phyloP scores from a whole-genome alignment of 768 basidiomycete species.

The Xerocomus brunneocitrinus region DNA sequence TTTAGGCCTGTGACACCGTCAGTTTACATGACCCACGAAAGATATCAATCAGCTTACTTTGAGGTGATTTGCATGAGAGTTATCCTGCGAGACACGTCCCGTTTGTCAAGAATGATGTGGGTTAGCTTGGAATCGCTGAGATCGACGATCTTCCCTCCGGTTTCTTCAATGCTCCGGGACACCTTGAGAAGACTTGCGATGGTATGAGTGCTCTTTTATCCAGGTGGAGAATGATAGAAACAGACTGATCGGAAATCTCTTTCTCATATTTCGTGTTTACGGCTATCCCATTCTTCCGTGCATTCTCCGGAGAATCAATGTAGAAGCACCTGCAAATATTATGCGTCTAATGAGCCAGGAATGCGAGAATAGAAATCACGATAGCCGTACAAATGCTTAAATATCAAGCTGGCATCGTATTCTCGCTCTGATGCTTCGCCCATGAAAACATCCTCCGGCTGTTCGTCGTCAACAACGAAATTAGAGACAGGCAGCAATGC shows the following conservation, averaged over 20 bases:
- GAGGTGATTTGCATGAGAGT: conserved; percentile 69
- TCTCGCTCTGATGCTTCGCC: conserved; percentile 71
- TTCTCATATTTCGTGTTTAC: conserved; percentile 51
- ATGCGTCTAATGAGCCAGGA: neutral
- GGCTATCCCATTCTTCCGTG: conserved; percentile 56
- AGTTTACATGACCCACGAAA: conserved; percentile 3
- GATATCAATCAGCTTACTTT: conserved; percentile 43
- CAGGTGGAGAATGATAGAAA: neutral
- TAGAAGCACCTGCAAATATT: conserved; percentile 69
- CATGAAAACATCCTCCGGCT: conserved; percentile 49
- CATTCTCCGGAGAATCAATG: conserved; percentile 77
- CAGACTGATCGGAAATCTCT: conserved; percentile 52
- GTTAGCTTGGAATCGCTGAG: conserved; percentile 78
- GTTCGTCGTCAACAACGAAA: neutral
- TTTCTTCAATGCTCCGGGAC: conserved; percentile 47
- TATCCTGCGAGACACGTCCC: conserved; percentile 68
- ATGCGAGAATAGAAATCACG: neutral
- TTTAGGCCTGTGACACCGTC: conserved; percentile 56
- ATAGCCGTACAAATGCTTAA: conserved; percentile 69
- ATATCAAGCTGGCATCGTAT: conserved; percentile 77
- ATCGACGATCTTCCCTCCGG: conserved; percentile 70
- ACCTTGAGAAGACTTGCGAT: conserved; percentile 51
- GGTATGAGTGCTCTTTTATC: neutral
- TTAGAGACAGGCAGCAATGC: neutral
- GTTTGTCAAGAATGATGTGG: conserved; percentile 81